Conservation (phyloP, 352 stramenopile species). For the Phytophthora tentaculata region DNA sequence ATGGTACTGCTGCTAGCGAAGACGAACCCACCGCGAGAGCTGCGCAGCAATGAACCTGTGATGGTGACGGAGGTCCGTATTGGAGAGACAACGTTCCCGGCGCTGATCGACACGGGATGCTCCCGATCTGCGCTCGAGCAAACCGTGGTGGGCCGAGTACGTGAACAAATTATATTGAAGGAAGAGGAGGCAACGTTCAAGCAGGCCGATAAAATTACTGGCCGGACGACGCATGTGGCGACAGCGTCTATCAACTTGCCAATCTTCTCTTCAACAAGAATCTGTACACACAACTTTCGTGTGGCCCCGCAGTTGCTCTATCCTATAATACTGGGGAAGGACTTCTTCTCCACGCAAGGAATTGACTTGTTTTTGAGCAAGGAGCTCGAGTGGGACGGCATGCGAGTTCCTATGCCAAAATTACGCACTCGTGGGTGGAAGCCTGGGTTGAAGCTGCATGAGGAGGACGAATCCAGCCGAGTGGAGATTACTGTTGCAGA, state of each 20-base stretch:
- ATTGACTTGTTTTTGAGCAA: background rate
- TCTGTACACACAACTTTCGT: background rate
- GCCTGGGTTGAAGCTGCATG: background rate
- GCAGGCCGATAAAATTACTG: background rate
- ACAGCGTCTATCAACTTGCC: background rate
- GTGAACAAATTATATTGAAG: background rate
- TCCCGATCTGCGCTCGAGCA: no score
- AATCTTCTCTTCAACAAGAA: background rate
- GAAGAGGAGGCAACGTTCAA: background rate
- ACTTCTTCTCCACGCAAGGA: background rate
- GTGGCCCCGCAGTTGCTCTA: background rate
- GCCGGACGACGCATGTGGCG: background rate
- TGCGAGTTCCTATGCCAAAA: background rate
- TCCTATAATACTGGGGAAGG: background rate
- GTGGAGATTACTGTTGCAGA: background rate
- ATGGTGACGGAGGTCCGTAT: background rate
- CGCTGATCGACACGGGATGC: background rate
- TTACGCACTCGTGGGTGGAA: background rate
- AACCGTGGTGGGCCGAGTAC: no score
- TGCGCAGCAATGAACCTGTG: background rate
- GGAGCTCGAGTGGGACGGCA: background rate
- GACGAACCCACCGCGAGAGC: no score
- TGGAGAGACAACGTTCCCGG: background rate
- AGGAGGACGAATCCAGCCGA: background rate
- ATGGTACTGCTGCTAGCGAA: no score